These are phyloP conservation scores for Zalaria sp. DNA, from an alignment of 2,329 filamentous ascomycete genomes.

Conservation along the genomic window DNA sequence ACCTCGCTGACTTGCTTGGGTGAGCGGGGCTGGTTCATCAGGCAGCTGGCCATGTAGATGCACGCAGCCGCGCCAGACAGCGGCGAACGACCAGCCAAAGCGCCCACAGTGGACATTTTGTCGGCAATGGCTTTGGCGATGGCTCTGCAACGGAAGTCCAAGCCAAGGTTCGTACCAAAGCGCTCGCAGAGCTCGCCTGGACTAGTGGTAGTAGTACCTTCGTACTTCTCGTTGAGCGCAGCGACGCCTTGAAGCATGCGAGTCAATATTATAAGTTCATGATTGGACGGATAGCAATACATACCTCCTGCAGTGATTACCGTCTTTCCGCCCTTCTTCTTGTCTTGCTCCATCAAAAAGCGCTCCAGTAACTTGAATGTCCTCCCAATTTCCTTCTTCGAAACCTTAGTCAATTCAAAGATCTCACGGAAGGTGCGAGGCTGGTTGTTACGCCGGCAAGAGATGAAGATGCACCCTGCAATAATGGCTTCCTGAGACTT, in stretches of 20 bases:
- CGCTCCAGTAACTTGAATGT: conserved; percentile 89
- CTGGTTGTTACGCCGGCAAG: conserved; percentile 77
- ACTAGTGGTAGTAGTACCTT: conserved; percentile 12
- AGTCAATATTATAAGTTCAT: conserved; percentile 6
- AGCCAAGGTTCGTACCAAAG: conserved; percentile 72
- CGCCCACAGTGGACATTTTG: conserved; percentile 61
- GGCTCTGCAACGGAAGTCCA: conserved; percentile 62
- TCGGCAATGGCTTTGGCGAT: conserved; percentile 67
- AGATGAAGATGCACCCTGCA: conserved; percentile 93
- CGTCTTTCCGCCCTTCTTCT: conserved; percentile 31
- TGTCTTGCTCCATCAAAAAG: conserved; percentile 64
- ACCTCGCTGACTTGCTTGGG: conserved; percentile 79
- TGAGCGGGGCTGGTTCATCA: conserved; percentile 64
- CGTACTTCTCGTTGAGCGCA: conserved; percentile 9
- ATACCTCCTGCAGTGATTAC: conserved; percentile 34
- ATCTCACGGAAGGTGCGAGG: conserved; percentile 91
- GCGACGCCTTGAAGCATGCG: conserved; percentile 10
- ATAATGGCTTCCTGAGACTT: conserved; percentile 91
- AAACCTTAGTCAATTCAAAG: conserved; percentile 80
- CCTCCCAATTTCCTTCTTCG: conserved; percentile 92
- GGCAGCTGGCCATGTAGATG: conserved; percentile 87
- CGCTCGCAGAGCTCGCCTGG: conserved; percentile 56
- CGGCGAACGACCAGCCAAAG: conserved; percentile 82
- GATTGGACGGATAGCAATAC: conserved; percentile 8
- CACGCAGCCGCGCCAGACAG: conserved; percentile 88